phyloP scores from a whole-genome alignment of 345 rosid species.

The Eucalyptus sp. region DNA sequence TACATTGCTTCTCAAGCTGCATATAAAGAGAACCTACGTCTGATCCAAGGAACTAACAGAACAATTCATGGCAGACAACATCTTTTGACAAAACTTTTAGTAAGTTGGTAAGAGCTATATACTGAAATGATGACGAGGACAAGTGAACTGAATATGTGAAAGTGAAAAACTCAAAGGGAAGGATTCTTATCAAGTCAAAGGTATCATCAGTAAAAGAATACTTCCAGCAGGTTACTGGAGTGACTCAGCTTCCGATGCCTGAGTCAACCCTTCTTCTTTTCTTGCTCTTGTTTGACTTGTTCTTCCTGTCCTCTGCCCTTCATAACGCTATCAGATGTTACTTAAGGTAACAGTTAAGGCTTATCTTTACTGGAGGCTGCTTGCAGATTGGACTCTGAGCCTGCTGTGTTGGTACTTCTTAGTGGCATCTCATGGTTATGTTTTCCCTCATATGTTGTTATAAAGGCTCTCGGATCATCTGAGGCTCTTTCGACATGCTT shows the following conservation, averaged over 20 bases:
- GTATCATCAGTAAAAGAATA: not conserved
- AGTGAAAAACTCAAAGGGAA: not conserved
- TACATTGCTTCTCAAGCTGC: not conserved
- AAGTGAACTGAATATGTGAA: not conserved
- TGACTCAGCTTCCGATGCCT: not conserved
- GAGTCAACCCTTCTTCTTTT: not conserved
- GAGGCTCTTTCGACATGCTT: slow-evolving; percentile 91
- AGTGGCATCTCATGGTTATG: slow-evolving; percentile 84
- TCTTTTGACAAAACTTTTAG: not conserved
- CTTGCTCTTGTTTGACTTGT: not conserved
- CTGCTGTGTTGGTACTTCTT: slow-evolving; percentile 9
- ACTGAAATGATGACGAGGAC: not conserved
- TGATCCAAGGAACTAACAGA: not conserved
- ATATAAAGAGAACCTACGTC: not conserved
- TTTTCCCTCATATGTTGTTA: slow-evolving; percentile 92
- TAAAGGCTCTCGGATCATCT: slow-evolving; percentile 77
- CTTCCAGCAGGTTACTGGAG: not conserved
- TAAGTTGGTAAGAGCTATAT: not conserved
- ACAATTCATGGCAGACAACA: not conserved
- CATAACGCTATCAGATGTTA: not conserved
- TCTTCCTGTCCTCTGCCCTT: not conserved
- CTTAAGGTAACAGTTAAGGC: not conserved
- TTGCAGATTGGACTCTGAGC: slow-evolving; percentile 1
- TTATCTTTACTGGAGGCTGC: slow-evolving; percentile 17
- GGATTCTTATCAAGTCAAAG: not conserved